These are phyloP conservation scores for Coemansia sp. DNA, from an alignment of 192 early-diverging fungal species.

Conservation along the genomic window DNA sequence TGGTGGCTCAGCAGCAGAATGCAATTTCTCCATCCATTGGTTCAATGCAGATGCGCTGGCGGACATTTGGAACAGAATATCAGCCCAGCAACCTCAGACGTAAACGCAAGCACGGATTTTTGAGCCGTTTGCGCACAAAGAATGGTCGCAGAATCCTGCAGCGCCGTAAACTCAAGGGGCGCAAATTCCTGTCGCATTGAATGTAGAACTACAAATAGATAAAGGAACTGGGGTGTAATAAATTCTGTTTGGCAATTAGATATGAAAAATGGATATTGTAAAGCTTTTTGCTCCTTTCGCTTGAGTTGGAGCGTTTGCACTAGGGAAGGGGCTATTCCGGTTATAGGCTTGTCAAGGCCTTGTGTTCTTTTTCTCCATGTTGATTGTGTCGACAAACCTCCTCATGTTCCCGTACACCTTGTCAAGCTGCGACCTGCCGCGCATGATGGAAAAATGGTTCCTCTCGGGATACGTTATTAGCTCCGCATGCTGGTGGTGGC, in stretches of 20 bases:
- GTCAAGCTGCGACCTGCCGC: constrained; percentile 24
- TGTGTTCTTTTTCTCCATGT: too few species aligned
- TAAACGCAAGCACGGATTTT: constrained; percentile 91
- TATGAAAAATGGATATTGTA: too few species aligned
- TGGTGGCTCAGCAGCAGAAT: constrained; percentile 6
- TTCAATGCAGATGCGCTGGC: constrained; percentile 66
- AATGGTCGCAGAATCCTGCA: constrained; percentile 75
- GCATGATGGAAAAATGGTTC: constrained; percentile 32
- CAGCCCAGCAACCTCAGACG: constrained; percentile 89
- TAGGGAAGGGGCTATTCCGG: too few species aligned
- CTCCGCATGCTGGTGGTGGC: not conserved
- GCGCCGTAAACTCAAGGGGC: constrained; percentile 83
- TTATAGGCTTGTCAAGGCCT: too few species aligned
- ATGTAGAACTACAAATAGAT: not conserved
- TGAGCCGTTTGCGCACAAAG: constrained; percentile 75
- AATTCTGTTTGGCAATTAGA: too few species aligned
- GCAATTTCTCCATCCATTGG: constrained; percentile 11
- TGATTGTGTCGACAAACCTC: not conserved
- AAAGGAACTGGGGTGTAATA: not conserved
- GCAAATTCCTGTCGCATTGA: constrained; percentile 84
- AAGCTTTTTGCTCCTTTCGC: too few species aligned
- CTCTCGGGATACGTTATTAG: constrained; percentile 17
- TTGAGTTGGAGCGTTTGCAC: too few species aligned
- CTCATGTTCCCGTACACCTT: constrained; percentile 19
- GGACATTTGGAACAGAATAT: constrained; percentile 88